Percentiles rank a stretch among this genome's conserved stretches.
These are phyloP conservation scores for Plasmodium gonderi DNA, from an alignment of 169 alveolate genomes.

Conservation along the genomic window DNA sequence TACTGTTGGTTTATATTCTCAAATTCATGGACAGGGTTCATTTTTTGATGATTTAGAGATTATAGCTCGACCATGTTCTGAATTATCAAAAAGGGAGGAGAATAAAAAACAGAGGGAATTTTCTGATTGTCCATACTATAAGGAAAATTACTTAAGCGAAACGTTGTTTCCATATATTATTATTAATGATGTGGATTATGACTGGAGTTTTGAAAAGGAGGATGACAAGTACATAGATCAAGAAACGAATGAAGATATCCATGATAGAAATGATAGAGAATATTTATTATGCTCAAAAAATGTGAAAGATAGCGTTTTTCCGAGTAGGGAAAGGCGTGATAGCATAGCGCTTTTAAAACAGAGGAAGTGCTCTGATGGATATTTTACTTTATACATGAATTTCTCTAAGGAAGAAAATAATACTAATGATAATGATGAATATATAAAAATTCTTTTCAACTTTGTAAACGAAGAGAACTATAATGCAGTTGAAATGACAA, in stretches of 20 bases:
- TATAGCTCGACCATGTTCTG: constrained; percentile 82
- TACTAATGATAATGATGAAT: not conserved
- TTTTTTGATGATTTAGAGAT: constrained; percentile 86
- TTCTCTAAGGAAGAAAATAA: constrained; percentile 7
- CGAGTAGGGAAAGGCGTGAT: not conserved
- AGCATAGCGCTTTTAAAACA: constrained; percentile 60
- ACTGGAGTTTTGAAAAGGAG: constrained; percentile 43
- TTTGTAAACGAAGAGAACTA: constrained; percentile 47
- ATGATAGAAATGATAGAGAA: not conserved
- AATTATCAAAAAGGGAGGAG: constrained; percentile 35
- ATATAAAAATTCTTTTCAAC: constrained; percentile 46
- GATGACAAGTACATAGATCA: not conserved
- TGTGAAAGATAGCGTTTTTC: not conserved
- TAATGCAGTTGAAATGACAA: constrained; percentile 52
- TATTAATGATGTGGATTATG: constrained; percentile 17
- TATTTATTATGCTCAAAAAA: constrained; percentile 42
- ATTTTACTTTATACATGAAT: constrained; percentile 34
- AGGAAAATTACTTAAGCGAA: constrained; percentile 71
- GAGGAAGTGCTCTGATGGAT: constrained; percentile 46
- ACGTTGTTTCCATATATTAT: constrained; percentile 42
- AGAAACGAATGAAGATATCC: not conserved
- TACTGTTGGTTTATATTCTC: constrained; percentile 88
- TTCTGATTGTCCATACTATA: constrained; percentile 79
- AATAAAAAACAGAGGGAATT: constrained; percentile 43
- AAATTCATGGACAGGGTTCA: constrained; percentile 88